Evolutionary conservation across 306 rosid genomes (phyloP).

Genomic region (Cucurbita ficifolia): DNA sequence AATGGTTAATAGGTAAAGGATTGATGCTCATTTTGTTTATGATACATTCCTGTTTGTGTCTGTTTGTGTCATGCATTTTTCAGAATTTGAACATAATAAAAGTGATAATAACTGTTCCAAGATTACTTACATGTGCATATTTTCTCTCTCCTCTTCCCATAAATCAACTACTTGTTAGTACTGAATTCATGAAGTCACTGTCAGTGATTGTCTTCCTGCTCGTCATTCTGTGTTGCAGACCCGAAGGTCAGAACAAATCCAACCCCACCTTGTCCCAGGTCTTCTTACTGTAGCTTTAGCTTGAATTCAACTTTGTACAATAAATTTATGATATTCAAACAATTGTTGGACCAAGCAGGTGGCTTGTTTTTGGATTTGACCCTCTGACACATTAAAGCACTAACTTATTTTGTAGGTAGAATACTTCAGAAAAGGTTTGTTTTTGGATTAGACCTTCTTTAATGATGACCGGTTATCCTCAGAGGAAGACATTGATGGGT

Average conservation of each 20-base stretch:
- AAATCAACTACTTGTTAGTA: not conserved
- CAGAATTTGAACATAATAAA: not conserved
- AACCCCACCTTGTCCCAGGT: constrained; percentile 1
- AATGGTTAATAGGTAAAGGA: not conserved
- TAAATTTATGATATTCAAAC: not conserved
- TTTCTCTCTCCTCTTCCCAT: not conserved
- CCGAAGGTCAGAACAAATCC: constrained; percentile 3
- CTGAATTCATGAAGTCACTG: constrained; percentile 3
- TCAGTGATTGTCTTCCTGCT: constrained; percentile 7
- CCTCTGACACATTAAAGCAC: not conserved
- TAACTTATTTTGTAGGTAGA: not conserved
- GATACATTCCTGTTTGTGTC: not conserved
- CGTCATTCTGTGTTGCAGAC: constrained; percentile 1
- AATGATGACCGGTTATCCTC: not conserved
- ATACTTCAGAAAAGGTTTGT: not conserved
- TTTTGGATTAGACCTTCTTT: not conserved
- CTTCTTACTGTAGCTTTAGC: not conserved
- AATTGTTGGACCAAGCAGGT: constrained; percentile 3
- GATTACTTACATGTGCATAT: not conserved
- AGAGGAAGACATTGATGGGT: not conserved
- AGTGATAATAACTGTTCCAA: not conserved
- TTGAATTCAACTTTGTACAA: constrained; percentile 1
- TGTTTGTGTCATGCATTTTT: not conserved
- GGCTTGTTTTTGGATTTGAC: constrained; percentile 2
- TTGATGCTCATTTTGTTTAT: not conserved